A percentile compares a stretch with the other conserved stretches of the same genome.
These are phyloP conservation scores for Penicillium salamii DNA, from an alignment of 495 filamentous ascomycete species.

Conservation along the genomic window DNA sequence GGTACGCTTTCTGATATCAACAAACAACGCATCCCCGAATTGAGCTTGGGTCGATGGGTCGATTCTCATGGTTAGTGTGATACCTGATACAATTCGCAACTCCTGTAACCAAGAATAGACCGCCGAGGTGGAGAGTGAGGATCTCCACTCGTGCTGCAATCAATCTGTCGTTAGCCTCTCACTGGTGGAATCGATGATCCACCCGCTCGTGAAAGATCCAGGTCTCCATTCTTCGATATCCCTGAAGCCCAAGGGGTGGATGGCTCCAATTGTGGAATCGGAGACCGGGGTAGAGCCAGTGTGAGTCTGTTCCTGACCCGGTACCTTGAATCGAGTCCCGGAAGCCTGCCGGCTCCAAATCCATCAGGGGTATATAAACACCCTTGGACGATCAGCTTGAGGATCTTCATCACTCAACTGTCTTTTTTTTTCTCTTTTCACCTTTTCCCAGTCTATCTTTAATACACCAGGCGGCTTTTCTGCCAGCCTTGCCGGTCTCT, in stretches of 20 bases:
- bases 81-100: slow-evolving; percentile 1
- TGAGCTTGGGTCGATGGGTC: background rate
- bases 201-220: slow-evolving; percentile 20
- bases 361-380: slow-evolving; percentile 46
- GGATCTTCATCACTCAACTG: slow-evolving; percentile 18
- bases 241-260: slow-evolving; percentile 19
- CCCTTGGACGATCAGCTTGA: slow-evolving; percentile 25
- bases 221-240: slow-evolving; percentile 13
- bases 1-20: no score
- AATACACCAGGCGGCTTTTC: slow-evolving; percentile 18
- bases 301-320: background rate
- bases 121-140: slow-evolving; percentile 1
- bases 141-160: slow-evolving; percentile 15
- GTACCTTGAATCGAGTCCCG: slow-evolving; percentile 9
- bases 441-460: slow-evolving; percentile 38
- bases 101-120: slow-evolving; percentile 11
- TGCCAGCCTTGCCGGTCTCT: slow-evolving; percentile 16
- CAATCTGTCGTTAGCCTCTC: slow-evolving; percentile 7
- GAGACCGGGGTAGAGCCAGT: slow-evolving; percentile 23
- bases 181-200: slow-evolving; percentile 16
- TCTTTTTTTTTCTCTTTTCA: slow-evolving; percentile 25
- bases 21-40: background rate
- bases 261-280: slow-evolving; percentile 25
- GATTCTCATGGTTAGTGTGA: background rate
- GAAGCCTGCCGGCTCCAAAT: background rate